Conservation (phyloP, 768 basidiomycete species). For the Boletellus ananiceps region DNA sequence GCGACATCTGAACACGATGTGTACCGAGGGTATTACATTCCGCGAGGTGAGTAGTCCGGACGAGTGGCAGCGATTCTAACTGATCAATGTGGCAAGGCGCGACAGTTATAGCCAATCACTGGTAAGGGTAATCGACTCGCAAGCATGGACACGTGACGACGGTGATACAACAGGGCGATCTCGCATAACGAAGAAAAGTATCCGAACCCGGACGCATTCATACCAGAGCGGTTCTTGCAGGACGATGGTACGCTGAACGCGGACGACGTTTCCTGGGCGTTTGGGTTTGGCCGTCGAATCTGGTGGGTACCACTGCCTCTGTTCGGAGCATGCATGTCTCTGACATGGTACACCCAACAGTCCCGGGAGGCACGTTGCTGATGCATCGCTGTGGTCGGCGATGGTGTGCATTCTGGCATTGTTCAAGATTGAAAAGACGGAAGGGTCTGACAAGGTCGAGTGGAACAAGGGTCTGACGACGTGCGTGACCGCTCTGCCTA, state of each 20-base stretch:
- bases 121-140: background rate
- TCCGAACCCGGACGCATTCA: constrained; percentile 30
- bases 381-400: constrained; percentile 21
- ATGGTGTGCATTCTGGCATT: constrained; percentile 15
- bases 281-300: constrained; percentile 22
- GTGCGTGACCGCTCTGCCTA: background rate
- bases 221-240: constrained; percentile 36
- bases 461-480: constrained; percentile 14
- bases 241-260: constrained; percentile 16
- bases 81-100: constrained; percentile 5
- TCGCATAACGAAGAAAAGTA: constrained; percentile 36
- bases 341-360: background rate
- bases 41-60: constrained; percentile 9
- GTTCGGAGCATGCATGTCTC: background rate
- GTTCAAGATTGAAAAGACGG: constrained; percentile 17
- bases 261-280: constrained; percentile 7
- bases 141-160: background rate
- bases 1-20: constrained; percentile 32
- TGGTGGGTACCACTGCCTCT: constrained; percentile 5
- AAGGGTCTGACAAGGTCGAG: constrained; percentile 14
- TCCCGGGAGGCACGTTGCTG: constrained; percentile 21
- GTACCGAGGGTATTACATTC: constrained; percentile 36
- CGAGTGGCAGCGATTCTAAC: background rate
- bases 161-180: constrained; percentile 32
- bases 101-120: constrained; percentile 8